Conservation (phyloP, 148 eudicot genomes). For the Chenopodium quinoa region DNA sequence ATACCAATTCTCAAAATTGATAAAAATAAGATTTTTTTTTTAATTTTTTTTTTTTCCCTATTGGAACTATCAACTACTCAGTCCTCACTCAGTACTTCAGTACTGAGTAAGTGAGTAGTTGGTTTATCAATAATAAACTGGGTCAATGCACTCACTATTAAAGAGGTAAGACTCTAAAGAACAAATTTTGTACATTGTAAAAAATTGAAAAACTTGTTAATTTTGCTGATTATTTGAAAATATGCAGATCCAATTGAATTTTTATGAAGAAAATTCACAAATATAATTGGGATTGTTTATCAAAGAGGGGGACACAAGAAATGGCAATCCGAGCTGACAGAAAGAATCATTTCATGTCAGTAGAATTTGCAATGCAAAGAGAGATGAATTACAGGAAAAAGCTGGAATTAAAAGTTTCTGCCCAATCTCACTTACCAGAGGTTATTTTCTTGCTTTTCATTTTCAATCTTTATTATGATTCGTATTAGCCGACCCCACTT, state of each 20-base stretch:
- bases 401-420: not conserved
- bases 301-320: not conserved
- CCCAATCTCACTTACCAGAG: not conserved
- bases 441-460: not conserved
- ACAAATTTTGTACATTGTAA: too few species aligned
- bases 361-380: constrained; percentile 47
- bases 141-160: too few species aligned
- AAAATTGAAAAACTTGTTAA: too few species aligned
- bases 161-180: too few species aligned
- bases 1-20: not conserved
- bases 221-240: not conserved
- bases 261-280: not conserved
- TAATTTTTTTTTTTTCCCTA: too few species aligned
- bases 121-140: too few species aligned
- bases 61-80: not conserved
- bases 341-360: constrained; percentile 36
- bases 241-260: not conserved
- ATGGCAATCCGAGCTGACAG: constrained; percentile 34
- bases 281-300: not conserved
- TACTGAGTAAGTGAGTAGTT: too few species aligned
- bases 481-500: too few species aligned
- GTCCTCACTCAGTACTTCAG: too few species aligned
- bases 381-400: constrained; percentile 37
- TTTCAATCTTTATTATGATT: not conserved
- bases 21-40: too few species aligned